Evolutionary conservation across 192 early-diverging fungal species (phyloP).

Genomic region (Coemansia sp.): DNA sequence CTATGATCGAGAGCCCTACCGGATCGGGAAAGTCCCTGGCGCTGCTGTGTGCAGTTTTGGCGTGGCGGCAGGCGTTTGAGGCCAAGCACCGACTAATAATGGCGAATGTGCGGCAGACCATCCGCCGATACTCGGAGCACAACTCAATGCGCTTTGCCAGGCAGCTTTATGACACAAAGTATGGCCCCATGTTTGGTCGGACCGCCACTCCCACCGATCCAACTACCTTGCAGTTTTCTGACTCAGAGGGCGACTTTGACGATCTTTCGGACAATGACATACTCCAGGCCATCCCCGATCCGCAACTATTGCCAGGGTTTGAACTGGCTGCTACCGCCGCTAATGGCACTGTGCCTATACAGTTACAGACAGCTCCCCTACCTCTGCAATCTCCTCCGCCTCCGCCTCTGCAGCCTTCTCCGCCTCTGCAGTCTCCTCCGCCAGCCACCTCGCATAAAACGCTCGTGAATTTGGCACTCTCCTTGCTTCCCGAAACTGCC

Average conservation of each 20-base stretch:
- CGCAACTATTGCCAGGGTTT: neutral
- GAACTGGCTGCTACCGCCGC: neutral
- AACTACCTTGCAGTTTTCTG: neutral
- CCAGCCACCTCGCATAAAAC: too few relatives aligned
- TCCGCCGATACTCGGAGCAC: constrained; percentile 34
- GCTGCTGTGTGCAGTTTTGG: constrained; percentile 65
- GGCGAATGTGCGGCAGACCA: constrained; percentile 36
- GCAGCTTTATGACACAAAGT: constrained; percentile 19
- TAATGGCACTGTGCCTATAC: neutral
- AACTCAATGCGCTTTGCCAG: constrained; percentile 35
- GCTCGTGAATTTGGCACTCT: neutral
- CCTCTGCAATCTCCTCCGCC: neutral
- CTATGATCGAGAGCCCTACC: constrained; percentile 69
- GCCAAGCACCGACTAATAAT: constrained; percentile 38
- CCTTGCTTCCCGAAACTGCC: neutral
- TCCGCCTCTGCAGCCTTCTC: too few relatives aligned
- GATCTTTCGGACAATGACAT: neutral
- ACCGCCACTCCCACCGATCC: neutral
- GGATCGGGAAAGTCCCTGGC: constrained; percentile 81
- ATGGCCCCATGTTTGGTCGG: constrained; percentile 5
- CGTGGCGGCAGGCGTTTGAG: constrained; percentile 56
- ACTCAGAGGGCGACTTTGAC: neutral
- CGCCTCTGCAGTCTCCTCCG: neutral
- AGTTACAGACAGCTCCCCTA: too few relatives aligned
- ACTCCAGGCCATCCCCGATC: neutral